Conservation (phyloP, 495 filamentous ascomycete species). For the Tuber indicum region DNA sequence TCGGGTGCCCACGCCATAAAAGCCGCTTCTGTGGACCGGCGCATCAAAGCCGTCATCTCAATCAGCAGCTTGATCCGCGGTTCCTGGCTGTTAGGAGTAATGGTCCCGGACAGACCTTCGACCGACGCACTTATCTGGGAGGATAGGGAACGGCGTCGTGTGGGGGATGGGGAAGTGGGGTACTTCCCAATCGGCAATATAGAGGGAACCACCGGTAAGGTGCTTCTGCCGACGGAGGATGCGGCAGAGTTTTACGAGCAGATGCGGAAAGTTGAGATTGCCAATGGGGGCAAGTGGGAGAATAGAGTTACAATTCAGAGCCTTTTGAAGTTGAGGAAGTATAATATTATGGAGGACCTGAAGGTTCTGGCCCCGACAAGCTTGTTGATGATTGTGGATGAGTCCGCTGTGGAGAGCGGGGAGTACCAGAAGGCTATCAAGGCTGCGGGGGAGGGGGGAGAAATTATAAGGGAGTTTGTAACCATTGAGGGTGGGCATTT, state of each 20-base stretch:
- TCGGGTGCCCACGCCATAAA: conserved; percentile 12
- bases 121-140: background rate
- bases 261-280: conserved; percentile 4
- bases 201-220: background rate
- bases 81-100: background rate
- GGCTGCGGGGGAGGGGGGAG: background rate
- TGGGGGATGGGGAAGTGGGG: conserved; percentile 7
- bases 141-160: conserved; percentile 9
- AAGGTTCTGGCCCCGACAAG: conserved; percentile 5
- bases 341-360: conserved; percentile 1
- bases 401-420: background rate
- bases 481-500: conserved; percentile 10
- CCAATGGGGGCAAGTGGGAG: background rate
- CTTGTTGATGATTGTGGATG: conserved; percentile 28
- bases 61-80: conserved; percentile 2
- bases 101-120: background rate
- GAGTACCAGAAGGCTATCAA: background rate
- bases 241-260: conserved; percentile 2
- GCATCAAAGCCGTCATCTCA: conserved; percentile 18
- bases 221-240: background rate
- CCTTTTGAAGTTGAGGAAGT: conserved; percentile 9
- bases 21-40: conserved; percentile 12
- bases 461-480: conserved; percentile 6
- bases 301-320: conserved; percentile 16
- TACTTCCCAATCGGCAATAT: conserved; percentile 1